Conservation (phyloP, 2,329 filamentous ascomycete species). For the Ophiostoma fasciatum region DNA sequence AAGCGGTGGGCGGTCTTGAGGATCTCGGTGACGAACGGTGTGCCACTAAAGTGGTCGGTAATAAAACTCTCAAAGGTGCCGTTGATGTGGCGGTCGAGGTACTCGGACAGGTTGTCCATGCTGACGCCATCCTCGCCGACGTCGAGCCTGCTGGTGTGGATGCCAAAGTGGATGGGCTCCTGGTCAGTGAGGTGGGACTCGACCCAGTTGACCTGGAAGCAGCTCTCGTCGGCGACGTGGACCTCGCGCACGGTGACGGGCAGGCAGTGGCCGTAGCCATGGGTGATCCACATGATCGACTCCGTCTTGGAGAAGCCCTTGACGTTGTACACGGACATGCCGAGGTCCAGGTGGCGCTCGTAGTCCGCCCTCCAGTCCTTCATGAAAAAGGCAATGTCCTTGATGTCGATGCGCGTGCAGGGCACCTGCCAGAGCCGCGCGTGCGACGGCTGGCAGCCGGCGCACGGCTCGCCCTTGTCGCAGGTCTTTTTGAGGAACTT, state of each 20-base stretch:
- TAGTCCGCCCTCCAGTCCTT: slow-evolving; percentile 98
- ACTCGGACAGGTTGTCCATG: slow-evolving; percentile 67
- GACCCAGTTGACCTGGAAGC: slow-evolving; percentile 88
- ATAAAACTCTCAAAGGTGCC: slow-evolving; percentile 85
- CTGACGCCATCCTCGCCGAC: slow-evolving; percentile 82
- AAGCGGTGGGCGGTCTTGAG: slow-evolving; percentile 91
- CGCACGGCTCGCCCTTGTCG: slow-evolving; percentile 92
- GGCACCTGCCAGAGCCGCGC: slow-evolving; percentile 94
- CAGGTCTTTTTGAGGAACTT: slow-evolving; percentile 99
- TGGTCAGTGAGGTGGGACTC: slow-evolving; percentile 57
- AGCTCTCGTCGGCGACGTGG: slow-evolving; percentile 79
- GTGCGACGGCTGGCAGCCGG: slow-evolving; percentile 88
- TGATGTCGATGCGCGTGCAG: slow-evolving; percentile 96
- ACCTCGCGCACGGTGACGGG: slow-evolving; percentile 91
- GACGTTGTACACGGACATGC: slow-evolving; percentile 87
- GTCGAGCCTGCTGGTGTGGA: slow-evolving; percentile 76
- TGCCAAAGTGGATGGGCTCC: slow-evolving; percentile 66
- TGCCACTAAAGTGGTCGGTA: slow-evolving; percentile 91
- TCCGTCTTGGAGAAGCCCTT: slow-evolving; percentile 63
- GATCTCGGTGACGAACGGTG: slow-evolving; percentile 87
- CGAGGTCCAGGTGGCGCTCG: slow-evolving; percentile 73
- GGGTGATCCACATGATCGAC: slow-evolving; percentile 76
- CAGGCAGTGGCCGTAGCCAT: slow-evolving; percentile 86
- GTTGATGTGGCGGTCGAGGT: slow-evolving; percentile 90
- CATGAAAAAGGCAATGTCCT: slow-evolving; percentile 97